Evolutionary conservation across 805 yeast species (phyloP), one percentile per base, ranked within the genome.

Genomic region (Candida xiaguanensis): DNA sequence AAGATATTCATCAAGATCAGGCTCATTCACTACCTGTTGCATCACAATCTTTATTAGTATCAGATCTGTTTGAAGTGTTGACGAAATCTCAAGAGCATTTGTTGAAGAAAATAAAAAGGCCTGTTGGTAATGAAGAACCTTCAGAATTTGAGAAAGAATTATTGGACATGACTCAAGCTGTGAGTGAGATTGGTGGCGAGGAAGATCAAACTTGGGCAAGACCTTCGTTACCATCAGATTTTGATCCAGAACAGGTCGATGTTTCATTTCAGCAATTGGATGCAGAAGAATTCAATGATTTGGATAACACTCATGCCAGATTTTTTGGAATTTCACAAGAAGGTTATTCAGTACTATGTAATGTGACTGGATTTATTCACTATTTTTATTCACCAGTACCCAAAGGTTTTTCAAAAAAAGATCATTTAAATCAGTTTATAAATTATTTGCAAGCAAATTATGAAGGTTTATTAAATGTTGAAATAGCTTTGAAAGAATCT

Each of bases 321-420:
- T 83, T 95, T 54, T 93, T 90, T 60, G 99, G 99, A 41, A 89
- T 95, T 28, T 89, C 98, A 1, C 77, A 72, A 42, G 82, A 78
- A 40, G 99, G 99, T 3, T 68, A 88, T 54, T 85, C 97, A 0
- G 86, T 93, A 15, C 70, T 90, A 48, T 90, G 98, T 65, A 88
- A 85, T 50, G 93, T 93, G 12, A 76, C 83, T 2, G 96, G 95
- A 5, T 93, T 95, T 56, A 58, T 76, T 40, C 99, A 95, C 57
- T 93, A 93, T 58, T 74, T 93, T 44, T 93, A 87, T 51, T 95
- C 86, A 9, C 95, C 97, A 0, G 90, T 87, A 8, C 99, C 99
- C 2, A 67, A 75, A 31, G 88, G 86, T 4, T 85, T 90, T 52
- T 64, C 75, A 23, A 68, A 70, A 34, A 74, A 67, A 18, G 82